phyloP scores from a whole-genome alignment of 495 filamentous ascomycete genomes.

The Lichina pygmaea region DNA sequence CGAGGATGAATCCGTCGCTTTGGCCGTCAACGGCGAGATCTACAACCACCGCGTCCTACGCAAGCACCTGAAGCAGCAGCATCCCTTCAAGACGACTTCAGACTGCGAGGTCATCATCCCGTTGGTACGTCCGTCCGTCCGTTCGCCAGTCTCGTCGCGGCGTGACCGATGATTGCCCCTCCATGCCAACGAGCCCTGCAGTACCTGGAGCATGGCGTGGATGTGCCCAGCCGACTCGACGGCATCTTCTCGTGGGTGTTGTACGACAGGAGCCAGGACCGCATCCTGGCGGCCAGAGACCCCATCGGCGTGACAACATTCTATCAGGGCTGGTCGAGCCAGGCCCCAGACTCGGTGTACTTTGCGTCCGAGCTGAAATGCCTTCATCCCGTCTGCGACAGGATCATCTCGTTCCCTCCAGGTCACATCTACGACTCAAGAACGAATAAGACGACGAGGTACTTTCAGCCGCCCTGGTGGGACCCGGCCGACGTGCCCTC shows the following conservation, averaged over 20 bases:
- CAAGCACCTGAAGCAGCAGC: constrained; percentile 51
- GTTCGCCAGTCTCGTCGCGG: too few relatives aligned
- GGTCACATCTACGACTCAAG: constrained; percentile 88
- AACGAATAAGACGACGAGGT: constrained; percentile 52
- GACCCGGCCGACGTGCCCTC: constrained; percentile 52
- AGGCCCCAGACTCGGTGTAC: constrained; percentile 62
- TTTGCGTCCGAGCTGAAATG: constrained; percentile 95
- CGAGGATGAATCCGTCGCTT: constrained; percentile 59
- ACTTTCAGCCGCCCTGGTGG: constrained; percentile 86
- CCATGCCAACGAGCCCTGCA: constrained; percentile 13
- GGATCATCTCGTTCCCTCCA: constrained; percentile 80
- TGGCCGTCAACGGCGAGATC: constrained; percentile 98
- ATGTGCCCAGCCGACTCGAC: constrained; percentile 83
- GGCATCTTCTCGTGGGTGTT: constrained; percentile 99
- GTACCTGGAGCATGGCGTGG: constrained; percentile 79
- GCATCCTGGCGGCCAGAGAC: constrained; percentile 79
- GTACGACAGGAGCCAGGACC: constrained; percentile 78
- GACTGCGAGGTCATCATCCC: constrained; percentile 98
- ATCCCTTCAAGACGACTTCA: constrained; percentile 91
- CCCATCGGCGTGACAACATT: constrained; percentile 95
- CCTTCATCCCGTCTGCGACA: constrained; percentile 78
- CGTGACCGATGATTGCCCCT: background rate
- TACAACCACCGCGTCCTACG: constrained; percentile 93
- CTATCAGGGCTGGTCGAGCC: constrained; percentile 73
- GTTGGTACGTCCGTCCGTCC: constrained; percentile 31